phyloP scores from a whole-genome alignment of 164 flowering plant species.

The Tetracentron sinense region DNA sequence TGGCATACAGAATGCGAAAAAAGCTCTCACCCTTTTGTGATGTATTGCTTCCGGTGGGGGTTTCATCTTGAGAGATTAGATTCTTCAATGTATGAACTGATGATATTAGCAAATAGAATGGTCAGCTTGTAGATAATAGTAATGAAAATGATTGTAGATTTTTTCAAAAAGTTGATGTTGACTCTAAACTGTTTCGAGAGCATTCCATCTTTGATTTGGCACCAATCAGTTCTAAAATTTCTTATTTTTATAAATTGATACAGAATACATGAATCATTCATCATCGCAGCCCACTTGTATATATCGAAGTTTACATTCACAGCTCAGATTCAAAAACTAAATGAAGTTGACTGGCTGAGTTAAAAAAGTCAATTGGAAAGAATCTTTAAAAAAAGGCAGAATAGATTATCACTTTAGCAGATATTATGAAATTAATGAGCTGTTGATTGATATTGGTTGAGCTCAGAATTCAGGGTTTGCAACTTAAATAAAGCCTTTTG shows the following conservation, averaged over 20 bases:
- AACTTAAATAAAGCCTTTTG: too few relatives aligned
- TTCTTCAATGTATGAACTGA: conserved; percentile 77
- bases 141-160: not conserved
- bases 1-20: not conserved
- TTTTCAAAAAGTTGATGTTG: not conserved
- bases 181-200: too few relatives aligned
- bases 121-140: conserved; percentile 3
- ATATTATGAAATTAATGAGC: not conserved
- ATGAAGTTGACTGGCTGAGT: too few relatives aligned
- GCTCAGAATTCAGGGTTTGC: not conserved
- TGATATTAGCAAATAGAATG: conserved; percentile 6
- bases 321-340: too few relatives aligned
- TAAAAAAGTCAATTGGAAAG: too few relatives aligned
- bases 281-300: too few relatives aligned
- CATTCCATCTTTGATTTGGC: too few relatives aligned
- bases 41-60: conserved; percentile 38
- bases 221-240: too few relatives aligned
- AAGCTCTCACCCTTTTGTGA: conserved; percentile 59
- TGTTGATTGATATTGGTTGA: not conserved
- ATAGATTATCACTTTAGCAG: not conserved
- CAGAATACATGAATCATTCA: too few relatives aligned
- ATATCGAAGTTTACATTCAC: too few relatives aligned
- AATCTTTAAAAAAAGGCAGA: too few relatives aligned
- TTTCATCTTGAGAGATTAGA: conserved; percentile 71
- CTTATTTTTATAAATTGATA: too few relatives aligned